These are phyloP conservation scores for Geosmithia flava DNA, from an alignment of 2,329 filamentous ascomycete species.

Conservation along the genomic window DNA sequence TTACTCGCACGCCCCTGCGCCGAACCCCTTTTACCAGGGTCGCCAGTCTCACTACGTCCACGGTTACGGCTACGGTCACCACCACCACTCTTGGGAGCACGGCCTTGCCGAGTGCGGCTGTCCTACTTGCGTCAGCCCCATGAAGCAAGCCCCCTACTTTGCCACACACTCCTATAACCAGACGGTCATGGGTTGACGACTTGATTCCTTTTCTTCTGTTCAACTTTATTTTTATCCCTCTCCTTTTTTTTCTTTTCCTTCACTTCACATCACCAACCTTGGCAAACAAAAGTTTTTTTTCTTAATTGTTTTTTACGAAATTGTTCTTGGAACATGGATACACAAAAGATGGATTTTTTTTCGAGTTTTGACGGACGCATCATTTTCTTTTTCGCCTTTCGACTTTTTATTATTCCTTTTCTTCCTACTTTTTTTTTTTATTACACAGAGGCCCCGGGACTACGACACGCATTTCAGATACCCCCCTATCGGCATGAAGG, in stretches of 20 bases:
- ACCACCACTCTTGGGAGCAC: conserved; percentile 36
- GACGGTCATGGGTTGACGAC: conserved; percentile 34
- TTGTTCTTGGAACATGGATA: conserved; percentile 7
- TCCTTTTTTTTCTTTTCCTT: neutral
- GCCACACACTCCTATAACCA: conserved; percentile 36
- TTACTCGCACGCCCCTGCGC: conserved; percentile 28
- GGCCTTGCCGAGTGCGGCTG: conserved; percentile 37
- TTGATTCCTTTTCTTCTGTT: conserved; percentile 8
- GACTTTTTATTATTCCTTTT: conserved; percentile 11
- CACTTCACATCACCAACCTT: conserved; percentile 2
- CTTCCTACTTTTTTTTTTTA: conserved; percentile 12
- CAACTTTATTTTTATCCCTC: neutral
- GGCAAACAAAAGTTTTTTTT: conserved; percentile 4
- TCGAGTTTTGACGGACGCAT: conserved; percentile 18
- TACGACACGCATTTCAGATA: conserved; percentile 25
- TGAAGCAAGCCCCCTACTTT: conserved; percentile 37
- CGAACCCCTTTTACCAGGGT: conserved; percentile 26
- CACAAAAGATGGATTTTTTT: conserved; percentile 13
- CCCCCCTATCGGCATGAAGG: conserved; percentile 10
- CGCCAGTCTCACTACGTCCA: conserved; percentile 26
- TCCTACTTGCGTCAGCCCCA: conserved; percentile 27
- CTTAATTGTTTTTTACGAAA: neutral
- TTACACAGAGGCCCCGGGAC: conserved; percentile 13
- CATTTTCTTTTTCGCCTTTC: conserved; percentile 14
- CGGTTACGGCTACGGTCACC: conserved; percentile 30